These are phyloP conservation scores for Amyloporia xantha DNA, from an alignment of 768 basidiomycete genomes.

Conservation along the genomic window DNA sequence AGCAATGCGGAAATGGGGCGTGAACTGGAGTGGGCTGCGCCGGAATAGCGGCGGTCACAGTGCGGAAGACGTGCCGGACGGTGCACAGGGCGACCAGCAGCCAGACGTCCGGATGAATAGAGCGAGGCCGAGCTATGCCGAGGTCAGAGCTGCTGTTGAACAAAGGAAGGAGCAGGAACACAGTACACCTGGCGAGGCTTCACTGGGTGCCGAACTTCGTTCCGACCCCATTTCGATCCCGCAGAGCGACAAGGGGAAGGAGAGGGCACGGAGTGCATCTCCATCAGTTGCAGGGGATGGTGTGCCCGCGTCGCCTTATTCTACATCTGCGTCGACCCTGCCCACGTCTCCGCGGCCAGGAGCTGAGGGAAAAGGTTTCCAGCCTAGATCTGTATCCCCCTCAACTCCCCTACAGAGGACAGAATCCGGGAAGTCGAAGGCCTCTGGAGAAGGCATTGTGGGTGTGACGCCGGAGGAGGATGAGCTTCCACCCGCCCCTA, in stretches of 20 bases:
- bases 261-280: conserved; percentile 6
- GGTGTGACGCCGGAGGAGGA: conserved; percentile 19
- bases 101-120: conserved; percentile 25
- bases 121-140: conserved; percentile 57
- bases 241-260: conserved; percentile 18
- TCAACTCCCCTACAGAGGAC: conserved; percentile 33
- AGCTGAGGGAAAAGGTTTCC: conserved; percentile 1
- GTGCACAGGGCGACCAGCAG: conserved; percentile 20
- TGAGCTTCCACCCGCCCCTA: conserved; percentile 38
- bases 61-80: conserved; percentile 22
- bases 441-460: conserved; percentile 9
- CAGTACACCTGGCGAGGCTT: conserved; percentile 4
- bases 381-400: conserved; percentile 15
- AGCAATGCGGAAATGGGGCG: conserved; percentile 88
- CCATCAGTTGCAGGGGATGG: background rate
- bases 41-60: conserved; percentile 34
- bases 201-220: conserved; percentile 11
- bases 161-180: conserved; percentile 50
- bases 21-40: conserved; percentile 65
- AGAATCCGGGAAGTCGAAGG: conserved; percentile 19
- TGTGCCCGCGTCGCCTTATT: background rate
- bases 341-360: background rate
- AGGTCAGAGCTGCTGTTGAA: conserved; percentile 70
- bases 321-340: background rate
- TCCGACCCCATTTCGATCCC: conserved; percentile 32